phyloP scores from a whole-genome alignment of 176 grass and related monocot genomes.

The Juncus effusus region DNA sequence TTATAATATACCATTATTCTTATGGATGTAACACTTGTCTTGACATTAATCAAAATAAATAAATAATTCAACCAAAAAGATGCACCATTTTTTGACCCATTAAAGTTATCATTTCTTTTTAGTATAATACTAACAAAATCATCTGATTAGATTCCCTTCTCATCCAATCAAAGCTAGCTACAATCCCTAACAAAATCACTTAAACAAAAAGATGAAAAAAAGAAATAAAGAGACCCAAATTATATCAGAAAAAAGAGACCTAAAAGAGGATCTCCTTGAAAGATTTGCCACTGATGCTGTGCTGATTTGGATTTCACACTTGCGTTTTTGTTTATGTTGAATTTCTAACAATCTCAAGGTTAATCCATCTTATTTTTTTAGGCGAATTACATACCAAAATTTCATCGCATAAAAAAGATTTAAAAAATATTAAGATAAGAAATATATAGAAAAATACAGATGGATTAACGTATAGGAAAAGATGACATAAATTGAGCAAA shows the following conservation, averaged over 20 bases:
- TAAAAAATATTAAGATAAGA: not conserved
- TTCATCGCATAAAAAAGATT: too few relatives aligned
- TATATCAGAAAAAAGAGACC: conserved; percentile 1
- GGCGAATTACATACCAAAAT: too few relatives aligned
- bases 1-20: too few relatives aligned
- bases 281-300: conserved; percentile 11
- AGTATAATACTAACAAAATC: not conserved
- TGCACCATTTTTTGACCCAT: too few relatives aligned
- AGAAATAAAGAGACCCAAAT: conserved; percentile 8
- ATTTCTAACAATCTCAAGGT: not conserved
- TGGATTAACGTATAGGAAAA: too few relatives aligned
- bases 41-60: too few relatives aligned
- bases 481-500: too few relatives aligned
- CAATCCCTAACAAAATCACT: conserved; percentile 1
- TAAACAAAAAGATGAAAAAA: not conserved
- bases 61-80: too few relatives aligned
- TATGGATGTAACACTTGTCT: too few relatives aligned
- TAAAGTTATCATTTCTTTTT: too few relatives aligned
- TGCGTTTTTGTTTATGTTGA: conserved; percentile 9
- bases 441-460: not conserved
- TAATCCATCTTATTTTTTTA: not conserved
- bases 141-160: not conserved
- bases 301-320: conserved; percentile 6
- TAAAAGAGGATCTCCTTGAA: conserved; percentile 9
- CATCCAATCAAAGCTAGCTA: not conserved